Evolutionary conservation across 306 rosid species (phyloP).

Genomic region (Crotalaria pallida): DNA sequence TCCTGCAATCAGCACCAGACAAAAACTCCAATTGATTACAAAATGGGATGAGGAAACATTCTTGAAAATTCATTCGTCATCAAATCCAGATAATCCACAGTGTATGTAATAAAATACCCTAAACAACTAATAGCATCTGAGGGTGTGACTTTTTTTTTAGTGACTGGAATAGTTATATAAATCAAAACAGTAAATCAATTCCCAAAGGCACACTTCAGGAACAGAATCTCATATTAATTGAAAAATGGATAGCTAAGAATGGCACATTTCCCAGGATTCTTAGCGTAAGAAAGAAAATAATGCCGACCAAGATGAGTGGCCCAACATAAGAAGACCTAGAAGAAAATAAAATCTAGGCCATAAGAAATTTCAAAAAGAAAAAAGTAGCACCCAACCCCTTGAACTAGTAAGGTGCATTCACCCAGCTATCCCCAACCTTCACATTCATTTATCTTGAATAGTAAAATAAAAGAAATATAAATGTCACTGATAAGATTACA

Average conservation of each 20-base stretch:
- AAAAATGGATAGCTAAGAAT: neutral
- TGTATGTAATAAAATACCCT: neutral
- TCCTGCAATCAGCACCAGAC: slow-evolving; percentile 62
- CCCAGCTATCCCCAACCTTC: neutral
- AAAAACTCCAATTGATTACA: neutral
- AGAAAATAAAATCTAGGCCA: neutral
- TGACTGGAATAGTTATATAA: neutral
- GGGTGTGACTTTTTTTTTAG: neutral
- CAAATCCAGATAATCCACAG: neutral
- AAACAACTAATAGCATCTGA: neutral
- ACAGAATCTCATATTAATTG: neutral
- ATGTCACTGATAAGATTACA: neutral
- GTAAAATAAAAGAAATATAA: neutral
- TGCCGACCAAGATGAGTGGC: neutral
- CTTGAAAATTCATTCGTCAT: neutral
- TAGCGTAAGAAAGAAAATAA: neutral
- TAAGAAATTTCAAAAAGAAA: neutral
- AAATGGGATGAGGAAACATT: neutral
- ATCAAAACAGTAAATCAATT: neutral
- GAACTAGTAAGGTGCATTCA: neutral
- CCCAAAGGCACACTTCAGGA: neutral
- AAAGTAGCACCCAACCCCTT: neutral
- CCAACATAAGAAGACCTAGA: neutral
- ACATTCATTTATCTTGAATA: neutral
- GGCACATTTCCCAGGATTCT: neutral